Evolutionary conservation across 306 rosid species (phyloP).

Genomic region (Cicer judaicum): DNA sequence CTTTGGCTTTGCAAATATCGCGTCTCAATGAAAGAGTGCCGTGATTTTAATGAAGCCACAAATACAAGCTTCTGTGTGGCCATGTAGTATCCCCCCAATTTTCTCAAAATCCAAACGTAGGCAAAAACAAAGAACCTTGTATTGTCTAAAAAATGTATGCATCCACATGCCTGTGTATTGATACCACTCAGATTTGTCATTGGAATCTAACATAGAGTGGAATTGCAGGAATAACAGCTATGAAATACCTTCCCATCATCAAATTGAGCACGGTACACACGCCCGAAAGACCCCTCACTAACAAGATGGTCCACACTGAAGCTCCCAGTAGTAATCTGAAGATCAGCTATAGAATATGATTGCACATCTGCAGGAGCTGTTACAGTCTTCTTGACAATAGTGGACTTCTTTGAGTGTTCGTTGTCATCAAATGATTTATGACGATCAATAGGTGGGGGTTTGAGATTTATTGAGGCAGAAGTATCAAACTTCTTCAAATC

Average conservation of each 20-base stretch:
- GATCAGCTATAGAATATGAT: slow-evolving; percentile 83
- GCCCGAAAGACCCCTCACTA: slow-evolving; percentile 94
- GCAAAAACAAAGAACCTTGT: neutral
- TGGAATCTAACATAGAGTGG: slow-evolving; percentile 31
- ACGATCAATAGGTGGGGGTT: slow-evolving; percentile 91
- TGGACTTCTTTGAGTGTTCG: slow-evolving; percentile 66
- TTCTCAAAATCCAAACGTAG: too few species aligned
- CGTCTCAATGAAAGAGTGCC: too few species aligned
- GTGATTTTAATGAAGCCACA: too few species aligned
- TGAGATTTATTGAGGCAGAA: slow-evolving; percentile 71
- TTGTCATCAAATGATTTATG: slow-evolving; percentile 82
- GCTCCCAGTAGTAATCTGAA: slow-evolving; percentile 95
- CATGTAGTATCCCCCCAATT: too few species aligned
- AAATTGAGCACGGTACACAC: slow-evolving; percentile 87
- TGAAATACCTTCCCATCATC: slow-evolving; percentile 80
- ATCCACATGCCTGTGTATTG: neutral
- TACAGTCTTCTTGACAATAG: slow-evolving; percentile 62
- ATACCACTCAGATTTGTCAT: slow-evolving; percentile 9
- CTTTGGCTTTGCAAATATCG: too few species aligned
- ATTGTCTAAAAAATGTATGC: neutral
- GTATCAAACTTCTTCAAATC: slow-evolving; percentile 66
- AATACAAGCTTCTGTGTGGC: too few species aligned
- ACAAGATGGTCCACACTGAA: slow-evolving; percentile 85
- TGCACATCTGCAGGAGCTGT: slow-evolving; percentile 66
- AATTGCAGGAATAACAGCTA: slow-evolving; percentile 32